Evolutionary conservation across 176 grass and related monocot species (phyloP).

Genomic region (Rhipidocladum racemiflorum): DNA sequence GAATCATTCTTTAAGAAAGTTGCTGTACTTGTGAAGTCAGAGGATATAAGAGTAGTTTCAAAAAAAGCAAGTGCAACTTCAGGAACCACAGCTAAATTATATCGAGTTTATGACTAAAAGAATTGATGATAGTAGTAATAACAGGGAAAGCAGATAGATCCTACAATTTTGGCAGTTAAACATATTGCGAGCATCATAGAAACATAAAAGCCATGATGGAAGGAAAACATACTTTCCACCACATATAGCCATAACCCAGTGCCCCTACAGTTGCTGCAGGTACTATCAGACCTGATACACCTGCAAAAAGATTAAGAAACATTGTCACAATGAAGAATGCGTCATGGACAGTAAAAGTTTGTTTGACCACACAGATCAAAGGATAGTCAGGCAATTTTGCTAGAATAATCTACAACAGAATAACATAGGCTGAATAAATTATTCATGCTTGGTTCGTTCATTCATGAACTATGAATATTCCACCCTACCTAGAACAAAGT

Average conservation of each 20-base stretch:
- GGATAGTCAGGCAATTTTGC: background rate
- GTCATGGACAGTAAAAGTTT: background rate
- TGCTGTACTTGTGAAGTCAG: background rate
- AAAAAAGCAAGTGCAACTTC: slow-evolving; percentile 16
- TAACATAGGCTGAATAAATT: background rate
- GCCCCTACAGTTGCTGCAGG: slow-evolving; percentile 86
- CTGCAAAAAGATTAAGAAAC: slow-evolving; percentile 44
- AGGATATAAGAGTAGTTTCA: background rate
- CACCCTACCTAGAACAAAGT: background rate
- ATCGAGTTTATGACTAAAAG: background rate
- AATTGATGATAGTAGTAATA: slow-evolving; percentile 7
- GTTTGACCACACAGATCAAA: background rate
- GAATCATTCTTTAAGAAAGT: background rate
- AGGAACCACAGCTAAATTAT: background rate
- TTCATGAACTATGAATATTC: background rate
- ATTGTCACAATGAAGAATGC: slow-evolving; percentile 21
- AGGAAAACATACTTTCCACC: slow-evolving; percentile 83
- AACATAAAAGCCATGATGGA: slow-evolving; percentile 25
- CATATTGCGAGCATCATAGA: slow-evolving; percentile 10
- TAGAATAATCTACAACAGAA: background rate
- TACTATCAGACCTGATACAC: slow-evolving; percentile 70
- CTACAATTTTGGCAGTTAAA: background rate
- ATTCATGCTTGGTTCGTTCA: background rate
- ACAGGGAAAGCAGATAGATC: background rate
- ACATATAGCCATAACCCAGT: slow-evolving; percentile 94